Conservation (phyloP, 1,284 basidiomycete genomes). For the Rhodotorula sp. region DNA sequence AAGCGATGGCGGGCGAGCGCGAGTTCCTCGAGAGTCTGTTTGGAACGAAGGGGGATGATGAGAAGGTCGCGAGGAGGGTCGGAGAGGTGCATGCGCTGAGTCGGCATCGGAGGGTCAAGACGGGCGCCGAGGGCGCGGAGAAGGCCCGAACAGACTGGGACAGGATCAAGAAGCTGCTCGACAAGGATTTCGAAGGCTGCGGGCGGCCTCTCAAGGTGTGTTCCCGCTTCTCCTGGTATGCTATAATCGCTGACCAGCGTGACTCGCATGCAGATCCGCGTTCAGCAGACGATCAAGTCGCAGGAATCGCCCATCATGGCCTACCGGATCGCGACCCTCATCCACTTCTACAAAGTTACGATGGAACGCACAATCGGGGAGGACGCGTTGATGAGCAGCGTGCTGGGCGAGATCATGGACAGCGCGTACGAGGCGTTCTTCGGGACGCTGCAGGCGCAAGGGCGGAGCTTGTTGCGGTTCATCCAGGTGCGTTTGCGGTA, state of each 20-base stretch:
- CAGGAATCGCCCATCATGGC: conserved; percentile 89
- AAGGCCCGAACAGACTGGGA: conserved; percentile 61
- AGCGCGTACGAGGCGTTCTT: conserved; percentile 78
- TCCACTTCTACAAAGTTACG: conserved; percentile 89
- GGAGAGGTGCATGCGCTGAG: conserved; percentile 55
- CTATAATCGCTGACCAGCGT: not conserved
- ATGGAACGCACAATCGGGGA: conserved; percentile 88
- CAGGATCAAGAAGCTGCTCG: conserved; percentile 77
- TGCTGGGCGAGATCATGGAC: conserved; percentile 76
- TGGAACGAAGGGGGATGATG: conserved; percentile 60
- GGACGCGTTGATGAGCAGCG: conserved; percentile 69
- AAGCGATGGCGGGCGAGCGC: conserved; percentile 86
- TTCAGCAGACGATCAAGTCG: conserved; percentile 85
- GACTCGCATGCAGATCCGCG: conserved; percentile 61
- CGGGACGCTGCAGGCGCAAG: conserved; percentile 76
- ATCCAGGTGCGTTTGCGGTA: conserved; percentile 59
- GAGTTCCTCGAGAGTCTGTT: conserved; percentile 88
- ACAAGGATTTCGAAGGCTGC: conserved; percentile 76
- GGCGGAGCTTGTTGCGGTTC: conserved; percentile 67
- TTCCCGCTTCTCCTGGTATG: conserved; percentile 5
- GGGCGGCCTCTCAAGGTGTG: conserved; percentile 78
- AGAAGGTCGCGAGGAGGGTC: conserved; percentile 81
- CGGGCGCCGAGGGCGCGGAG: conserved; percentile 48
- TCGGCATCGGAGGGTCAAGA: conserved; percentile 3
- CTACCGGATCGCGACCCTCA: conserved; percentile 87